Evolutionary conservation across 1,284 basidiomycete genomes (phyloP), one percentile per base, ranked within the genome.

Genomic region (Cutaneotrichosporon spelunceum): DNA sequence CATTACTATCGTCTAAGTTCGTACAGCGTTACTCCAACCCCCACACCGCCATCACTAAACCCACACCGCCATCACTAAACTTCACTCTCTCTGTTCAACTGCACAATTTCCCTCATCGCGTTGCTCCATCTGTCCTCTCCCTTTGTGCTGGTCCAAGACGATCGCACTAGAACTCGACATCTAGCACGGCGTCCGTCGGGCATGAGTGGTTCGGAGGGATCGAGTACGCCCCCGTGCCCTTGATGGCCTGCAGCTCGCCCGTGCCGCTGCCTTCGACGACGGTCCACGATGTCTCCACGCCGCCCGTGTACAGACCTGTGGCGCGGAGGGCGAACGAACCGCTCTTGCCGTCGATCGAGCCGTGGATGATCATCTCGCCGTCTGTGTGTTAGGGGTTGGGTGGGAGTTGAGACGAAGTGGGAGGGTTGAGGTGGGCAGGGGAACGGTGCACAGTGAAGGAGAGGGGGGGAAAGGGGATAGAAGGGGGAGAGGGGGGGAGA

Each of bases 361-460:
- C 52, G 13, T 36, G 5, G 21, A 53, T 21, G 34, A 53, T 34
- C 33, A 36, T 39, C 34, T 53, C 52, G 52, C 52, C 52, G 34
- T 53, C 52, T 53, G 30, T 4, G 27, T 30, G 48, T 50, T 16
- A 50, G 45, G 23, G 3, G 2, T 23, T 13, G 5, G 23, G 39
- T 4, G 14, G 11, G 5, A 4, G 42, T 5, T 23, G 42, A 21
- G 42, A 21, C n/a, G 6, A 14, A 42, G 13, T 42, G 39, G 39
- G n/a, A n/a, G n/a, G n/a, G n/a, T n/a, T n/a, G n/a, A n/a, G n/a
- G n/a, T n/a, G n/a, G n/a, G n/a, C n/a, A n/a, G n/a, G n/a, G n/a
- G n/a, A n/a, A n/a, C n/a, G n/a, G n/a, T n/a, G n/a, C n/a, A n/a
- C n/a, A n/a, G n/a, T n/a, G n/a, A n/a, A n/a, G n/a, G n/a, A n/a